Evolutionary conservation across 2,329 filamentous ascomycete genomes (phyloP).

Genomic region (Erysiphe neolycopersici): DNA sequence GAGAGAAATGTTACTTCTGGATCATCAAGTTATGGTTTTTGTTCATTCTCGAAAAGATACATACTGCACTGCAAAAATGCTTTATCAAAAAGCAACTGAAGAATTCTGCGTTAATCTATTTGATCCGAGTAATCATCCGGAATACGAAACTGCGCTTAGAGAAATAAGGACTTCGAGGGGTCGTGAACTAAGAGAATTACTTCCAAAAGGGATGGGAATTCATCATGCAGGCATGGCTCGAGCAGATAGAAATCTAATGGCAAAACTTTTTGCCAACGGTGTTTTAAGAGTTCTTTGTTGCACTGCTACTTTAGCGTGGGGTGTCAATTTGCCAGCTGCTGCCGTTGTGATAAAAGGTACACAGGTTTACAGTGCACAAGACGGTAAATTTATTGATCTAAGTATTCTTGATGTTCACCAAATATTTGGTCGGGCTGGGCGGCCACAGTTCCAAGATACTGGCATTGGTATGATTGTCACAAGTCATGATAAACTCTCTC

Average conservation of each 20-base stretch:
- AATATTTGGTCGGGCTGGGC: conserved; percentile 93
- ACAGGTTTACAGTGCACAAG: conserved; percentile 85
- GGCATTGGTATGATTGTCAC: conserved; percentile 98
- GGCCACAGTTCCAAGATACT: conserved; percentile 90
- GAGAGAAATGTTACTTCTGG: conserved; percentile 64
- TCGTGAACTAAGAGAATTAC: conserved; percentile 63
- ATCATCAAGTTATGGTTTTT: conserved; percentile 99
- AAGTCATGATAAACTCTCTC: conserved; percentile 70
- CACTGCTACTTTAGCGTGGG: conserved; percentile 93
- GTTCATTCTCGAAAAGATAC: conserved; percentile 94
- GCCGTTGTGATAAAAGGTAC: conserved; percentile 97
- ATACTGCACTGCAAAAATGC: conserved; percentile 57
- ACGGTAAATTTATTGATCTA: conserved; percentile 87
- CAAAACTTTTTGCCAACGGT: conserved; percentile 69
- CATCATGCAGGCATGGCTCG: conserved; percentile 95
- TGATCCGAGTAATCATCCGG: conserved; percentile 51
- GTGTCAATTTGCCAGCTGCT: conserved; percentile 90
- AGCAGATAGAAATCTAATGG: conserved; percentile 84
- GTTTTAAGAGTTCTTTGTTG: conserved; percentile 95
- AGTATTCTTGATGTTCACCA: conserved; percentile 92
- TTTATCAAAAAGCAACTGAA: conserved; percentile 68
- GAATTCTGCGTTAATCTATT: conserved; percentile 58
- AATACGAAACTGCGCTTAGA: conserved; percentile 51
- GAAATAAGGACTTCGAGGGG: conserved; percentile 73
- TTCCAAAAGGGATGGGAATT: conserved; percentile 75